Base-by-base conservation (phyloP, 2,329 filamentous ascomycete species). In the Aulographum hederae region DNA sequence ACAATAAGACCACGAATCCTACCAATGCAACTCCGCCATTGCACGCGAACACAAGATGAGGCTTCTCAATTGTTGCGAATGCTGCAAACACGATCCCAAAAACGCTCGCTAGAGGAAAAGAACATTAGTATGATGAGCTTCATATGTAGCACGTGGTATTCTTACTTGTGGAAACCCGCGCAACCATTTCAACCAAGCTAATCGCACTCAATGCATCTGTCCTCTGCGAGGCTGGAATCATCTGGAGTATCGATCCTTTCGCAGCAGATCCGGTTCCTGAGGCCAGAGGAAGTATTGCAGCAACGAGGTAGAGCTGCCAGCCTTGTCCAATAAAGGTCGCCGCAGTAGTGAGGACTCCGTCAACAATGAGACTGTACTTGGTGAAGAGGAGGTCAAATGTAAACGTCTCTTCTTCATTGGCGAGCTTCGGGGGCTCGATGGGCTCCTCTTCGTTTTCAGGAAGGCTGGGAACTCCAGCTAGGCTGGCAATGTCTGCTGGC, bases 181-280 rank as follows among this genome's bases (percentile, higher is more conserved):
- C 75, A 19, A 78, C 62, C 39, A 77, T 78, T 43, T 81, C 76
- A 0, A 80, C 67, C 0, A 80, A 53, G 0, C 72, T 78, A 10
- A 81, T 71, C 0, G 71, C 73, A 25, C 72, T 71, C 3, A 81
- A 53, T 0, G 76, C 75, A 43, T 81, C 75, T 0, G 67, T 62
- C 0, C 74, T 61, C 34, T 75, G 65, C 0, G 59, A 59, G 2
- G 67, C 58, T 0, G 71, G 56, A 28, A 73, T 73, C 72, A 80
- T 75, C 34, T 76, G 67, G 0, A 77, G 65, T 36, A 80, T 78
- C n/a, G 75, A 71, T 1, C 75, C 76, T 40, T 80, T 81, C 1
- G 73, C 72, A 0, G 75, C 72, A 0, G 73, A 65, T 0, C 73
- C 75, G 0, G 74, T 74, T 0, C 76, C 76, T 0, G 74, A 75